Evolutionary conservation across 192 early-diverging fungal species (phyloP), one percentile per base, ranked within the genome.

Genomic region (Coemansia sp.): DNA sequence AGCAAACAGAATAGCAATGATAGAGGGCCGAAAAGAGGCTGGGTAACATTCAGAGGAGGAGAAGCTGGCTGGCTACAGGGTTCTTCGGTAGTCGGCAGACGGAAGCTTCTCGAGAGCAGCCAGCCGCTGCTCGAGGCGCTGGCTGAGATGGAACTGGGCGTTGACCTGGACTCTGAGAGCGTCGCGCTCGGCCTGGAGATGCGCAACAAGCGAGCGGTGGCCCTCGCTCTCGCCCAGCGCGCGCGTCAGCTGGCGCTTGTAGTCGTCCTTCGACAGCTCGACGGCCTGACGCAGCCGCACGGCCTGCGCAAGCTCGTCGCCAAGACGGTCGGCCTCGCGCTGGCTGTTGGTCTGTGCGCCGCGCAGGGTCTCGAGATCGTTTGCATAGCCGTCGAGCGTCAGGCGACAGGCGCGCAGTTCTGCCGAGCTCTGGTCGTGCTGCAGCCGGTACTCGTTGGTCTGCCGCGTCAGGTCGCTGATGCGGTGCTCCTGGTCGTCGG

Each of bases 261-360:
- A 83, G 58, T 83, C 80, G 49, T 83, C 80, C 61, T 83, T 83
- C n/a, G 75, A 71, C 71, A 83, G 62, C 65, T 83, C 80, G 9
- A 72, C 61, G 0, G 80, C 80, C 57, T 63, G 61, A 11, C 71
- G 64, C 64, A 83, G 53, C 41, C 67, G 49, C 5, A 41, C 45
- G 1, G 61, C 44, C 64, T 83, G 75, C 16, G 65, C 72, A 19
- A 77, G 47, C 63, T 82, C 80, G 15, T 61, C 68, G 11, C 26
- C 19, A 8, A 77, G 60, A 3, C 71, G 47, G 40, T 62, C 68
- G 5, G 45, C 57, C 7, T 77, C 75, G 1, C 64, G 39, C 65
- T 77, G 64, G 39, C 42, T 39, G 44, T 70, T 63, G 0, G 56
- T 62, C 3, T 66, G 54, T 1, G 71, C 62, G 13, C 74, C 72